Evolutionary conservation across 495 filamentous ascomycete species (phyloP), one percentile per base, ranked within the genome.

Genomic region (Ascodesmis nigricans): DNA sequence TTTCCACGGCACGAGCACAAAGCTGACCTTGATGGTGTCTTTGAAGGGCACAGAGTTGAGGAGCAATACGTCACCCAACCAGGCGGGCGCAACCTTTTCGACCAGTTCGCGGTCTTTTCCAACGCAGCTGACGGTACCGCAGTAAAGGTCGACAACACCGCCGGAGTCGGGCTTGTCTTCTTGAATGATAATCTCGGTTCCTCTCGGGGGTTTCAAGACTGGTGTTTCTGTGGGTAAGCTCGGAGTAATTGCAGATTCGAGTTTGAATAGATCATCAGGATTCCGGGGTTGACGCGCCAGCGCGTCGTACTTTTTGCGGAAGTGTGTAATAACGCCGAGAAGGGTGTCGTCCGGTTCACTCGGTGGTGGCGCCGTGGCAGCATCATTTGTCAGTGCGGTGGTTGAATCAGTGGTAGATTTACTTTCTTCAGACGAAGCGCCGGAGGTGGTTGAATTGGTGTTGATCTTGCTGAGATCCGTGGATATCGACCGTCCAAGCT

Each of bases 11-110:
- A 83, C 69, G 31, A 97, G 57, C 9, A 91, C 65, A 52, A 97
- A 97, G 13, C 77, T 79, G 21, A 97, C 67, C 59, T 95, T 97
- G 38, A 82, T 67, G 3, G 80, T 70, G n/a, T 97, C 87, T 56
- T 97, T 95, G 14, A 66, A 50, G 0, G 83, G 81, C 11, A 78
- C 67, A 55, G 69, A 65, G 50, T 93, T 92, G 52, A 67, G 65
- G 22, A 97, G 58, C 13, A 97, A 56, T n/a, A 91, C 63, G 40
- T 95, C 84, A 21, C 78, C 81, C 14, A 97, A 60, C 87, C 87
- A 97, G 52, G 73, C 71, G 3, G 87, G 87, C 19, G 75, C 81
- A 9, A 72, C 61, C 42, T 73, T 72, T 57, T 95, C 84, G 19
- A 97, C 70, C 10, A 73, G 54, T 53, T 90, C 78, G 19, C 75